Evolutionary conservation across 371 early-diverging fungal genomes (phyloP), one percentile per base, ranked within the genome.

Genomic region (Dipsacomyces acuminosporus): DNA sequence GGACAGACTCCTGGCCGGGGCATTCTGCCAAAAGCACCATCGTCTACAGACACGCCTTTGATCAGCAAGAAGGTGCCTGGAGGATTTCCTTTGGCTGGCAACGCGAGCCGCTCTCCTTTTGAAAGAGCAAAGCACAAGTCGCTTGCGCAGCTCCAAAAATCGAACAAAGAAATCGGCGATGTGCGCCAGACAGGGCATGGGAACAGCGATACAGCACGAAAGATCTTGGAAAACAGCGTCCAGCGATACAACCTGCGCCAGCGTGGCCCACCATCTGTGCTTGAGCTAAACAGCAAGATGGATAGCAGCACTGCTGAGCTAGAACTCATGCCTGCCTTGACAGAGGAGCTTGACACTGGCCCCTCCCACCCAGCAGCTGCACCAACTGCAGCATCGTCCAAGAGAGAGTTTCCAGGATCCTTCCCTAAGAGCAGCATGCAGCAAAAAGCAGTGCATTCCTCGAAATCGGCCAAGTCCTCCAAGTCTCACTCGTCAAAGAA

Each of bases 221-320:
- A 30, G 30, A 30, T 5, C 30, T 30, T 11, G 4, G 51, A 51
- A 5, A 33, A 41, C 2, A 48, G 53, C 49, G 17, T 40, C 22
- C 64, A 41, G 20, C 48, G 59, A 17, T 64, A 64, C 46, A 59
- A 59, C 48, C 36, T 64, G 25, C 59, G 64, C 21, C 36, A 54
- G 15, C 62, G 62, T 24, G n/a, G 15, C 22, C 30, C 44, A 23
- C 40, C 18, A 11, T 30, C 36, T 13, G 25, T 18, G 25, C 25
- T 36, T n/a, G 45, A 45, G n/a, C 26, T 20, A 18, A 21, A 36
- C 14, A 19, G 1, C 17, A 9, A 15, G n/a, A 23, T 26, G 6
- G 19, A 23, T 26, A 19, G 19, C 30, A 20, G 26, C 19, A n/a
- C n/a, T n/a, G n/a, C n/a, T n/a, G n/a, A n/a, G n/a, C n/a, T n/a